Base-by-base conservation (phyloP, 805 yeast species). In the Candida morakotiae region DNA sequence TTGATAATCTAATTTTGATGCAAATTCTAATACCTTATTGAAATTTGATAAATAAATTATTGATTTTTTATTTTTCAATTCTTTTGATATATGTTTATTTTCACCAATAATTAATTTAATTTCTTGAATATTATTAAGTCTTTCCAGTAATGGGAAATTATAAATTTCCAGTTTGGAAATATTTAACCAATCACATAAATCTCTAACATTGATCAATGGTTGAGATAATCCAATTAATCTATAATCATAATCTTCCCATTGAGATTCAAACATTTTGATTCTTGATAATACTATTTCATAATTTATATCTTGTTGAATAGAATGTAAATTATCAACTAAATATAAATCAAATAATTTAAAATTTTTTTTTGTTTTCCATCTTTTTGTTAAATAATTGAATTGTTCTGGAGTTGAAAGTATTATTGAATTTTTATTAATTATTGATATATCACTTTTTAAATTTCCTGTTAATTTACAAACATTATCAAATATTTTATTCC, bases 141-240 rank as follows among this genome's bases (percentile, higher is more conserved):
- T 66, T 30, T 79, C 81, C 34, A 64, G 64, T 0, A 94, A 80
- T 13, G 78, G 71, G 53, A 83, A 88, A 49, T 87, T 88, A 64
- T 69, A 87, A 5, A 81, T 68, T 34, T 77, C 68, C 15, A 58
- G 63, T 48, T 78, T 81, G 1, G 71, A 48, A 18, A 83, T 81
- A 2, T 93, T 95, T 20, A 93, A 58, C 96, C 98, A 93, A 37
- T 82, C 86, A 1, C 85, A 91, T 40, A 89, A 59, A 45, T 87
- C 96, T 35, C 77, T 69, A 3, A 83, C 85, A 51, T 81, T 84
- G 0, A 93, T 78, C 27, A 91, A 55, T 2, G 95, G 77, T 1
- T 78, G 69, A 0, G 85, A 69, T 17, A 91, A 61, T 0, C 78
- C 89, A n/a, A 91, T 74, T 18, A 88, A 56, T 45, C 98, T 62